Base-by-base conservation (phyloP, 768 basidiomycete species). In the Crepidotus variabilis region DNA sequence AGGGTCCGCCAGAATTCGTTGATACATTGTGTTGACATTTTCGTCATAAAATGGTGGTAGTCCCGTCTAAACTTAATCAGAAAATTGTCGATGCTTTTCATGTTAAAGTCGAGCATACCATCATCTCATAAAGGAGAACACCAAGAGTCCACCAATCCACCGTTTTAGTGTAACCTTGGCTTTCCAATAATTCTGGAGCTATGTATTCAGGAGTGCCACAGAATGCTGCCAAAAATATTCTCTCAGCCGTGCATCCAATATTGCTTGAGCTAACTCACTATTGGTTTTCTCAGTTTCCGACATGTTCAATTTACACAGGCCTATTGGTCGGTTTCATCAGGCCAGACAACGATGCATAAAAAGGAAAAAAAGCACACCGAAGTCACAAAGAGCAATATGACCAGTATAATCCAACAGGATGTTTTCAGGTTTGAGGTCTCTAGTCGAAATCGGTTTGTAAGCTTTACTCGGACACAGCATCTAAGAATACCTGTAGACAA, bases 131-230 rank as follows among this genome's bases (percentile, higher is more conserved):
- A 46, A 98, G 79, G 52, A 99, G 80, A 18, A 98, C 95, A 34
- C 96, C 97, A 3, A 98, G 78, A 0, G 96, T 98, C 96, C 92
- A 95, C 96, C 96, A 99, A 66, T 99, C 96, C 14, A 99, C 97
- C 0, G 96, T 97, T 67, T 95, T 95, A 3, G 94, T 96, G 73
- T 99, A 98, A 1, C 97, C 96, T 65, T 93, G 90, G 59, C 91
- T 97, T 68, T 95, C 93, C 60, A 99, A 83, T 35, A 99, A 83
- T 69, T 99, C 96, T 0, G 96, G 96, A 7, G 95, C 94, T 65
- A 98, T 98, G 72, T 98, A 98, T 70, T 99, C 96, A 1, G 96
- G 96, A 5, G 96, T 99, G 6, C 96, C 96, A 66, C 96, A 99
- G 80, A 99, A 99, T 7, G 94, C 90, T 92, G 61, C 39, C 49